Conservation (phyloP, 2,329 filamentous ascomycete species). For the Colletotrichum sp. region DNA sequence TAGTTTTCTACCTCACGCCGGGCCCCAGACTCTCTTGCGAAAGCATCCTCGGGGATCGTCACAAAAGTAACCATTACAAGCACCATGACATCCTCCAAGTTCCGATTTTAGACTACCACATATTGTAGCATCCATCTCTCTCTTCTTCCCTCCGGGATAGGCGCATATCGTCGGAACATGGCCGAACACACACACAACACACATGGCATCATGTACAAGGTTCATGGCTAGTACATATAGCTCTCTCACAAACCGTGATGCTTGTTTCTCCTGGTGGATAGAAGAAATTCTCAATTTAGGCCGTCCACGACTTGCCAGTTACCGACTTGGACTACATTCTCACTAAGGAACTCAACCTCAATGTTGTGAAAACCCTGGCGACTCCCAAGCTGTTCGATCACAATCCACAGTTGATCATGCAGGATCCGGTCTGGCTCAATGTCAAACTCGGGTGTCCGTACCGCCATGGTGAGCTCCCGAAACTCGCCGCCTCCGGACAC, state of each 20-base stretch:
- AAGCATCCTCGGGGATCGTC: background rate
- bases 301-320: slow-evolving; percentile 43
- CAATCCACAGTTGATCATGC: slow-evolving; percentile 73
- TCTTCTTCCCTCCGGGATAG: background rate
- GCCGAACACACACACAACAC: background rate
- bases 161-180: background rate
- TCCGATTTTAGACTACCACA: background rate
- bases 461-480: slow-evolving; percentile 67
- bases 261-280: background rate
- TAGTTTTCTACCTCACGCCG: background rate
- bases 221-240: background rate
- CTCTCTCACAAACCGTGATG: background rate
- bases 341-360: slow-evolving; percentile 57
- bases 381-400: slow-evolving; percentile 80
- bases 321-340: slow-evolving; percentile 47
- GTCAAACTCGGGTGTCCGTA: slow-evolving; percentile 78
- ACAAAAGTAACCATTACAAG: background rate
- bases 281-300: background rate
- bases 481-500: slow-evolving; percentile 77
- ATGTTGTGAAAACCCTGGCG: slow-evolving; percentile 48
- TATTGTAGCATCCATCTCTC: background rate
- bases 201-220: background rate
- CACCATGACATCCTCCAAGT: background rate
- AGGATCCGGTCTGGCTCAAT: slow-evolving; percentile 67
- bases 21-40: background rate